Conservation (phyloP, 2,329 filamentous ascomycete species). For the Phoma sp. region DNA sequence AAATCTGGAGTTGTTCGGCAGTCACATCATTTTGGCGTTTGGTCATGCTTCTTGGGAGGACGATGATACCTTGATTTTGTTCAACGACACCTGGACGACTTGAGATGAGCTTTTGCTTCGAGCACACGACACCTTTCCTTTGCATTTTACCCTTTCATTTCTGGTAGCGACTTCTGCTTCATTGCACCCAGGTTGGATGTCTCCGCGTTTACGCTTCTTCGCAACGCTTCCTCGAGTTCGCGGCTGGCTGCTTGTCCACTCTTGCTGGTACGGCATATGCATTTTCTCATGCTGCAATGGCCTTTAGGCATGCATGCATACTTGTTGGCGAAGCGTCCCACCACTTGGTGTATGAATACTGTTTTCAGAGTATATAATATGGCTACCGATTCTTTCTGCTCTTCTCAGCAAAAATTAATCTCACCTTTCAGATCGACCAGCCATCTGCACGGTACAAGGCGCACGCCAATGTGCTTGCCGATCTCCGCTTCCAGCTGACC, state of each 20-base stretch:
- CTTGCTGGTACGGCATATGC: not conserved
- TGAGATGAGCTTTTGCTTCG: conserved; percentile 10
- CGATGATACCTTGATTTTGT: conserved; percentile 42
- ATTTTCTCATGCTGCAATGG: conserved; percentile 2
- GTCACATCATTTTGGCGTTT: conserved; percentile 37
- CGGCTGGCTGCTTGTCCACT: conserved; percentile 8
- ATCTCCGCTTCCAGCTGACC: conserved; percentile 2
- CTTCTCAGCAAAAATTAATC: not conserved
- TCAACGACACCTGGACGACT: conserved; percentile 17
- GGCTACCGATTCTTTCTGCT: conserved; percentile 6
- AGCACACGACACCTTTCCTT: conserved; percentile 3
- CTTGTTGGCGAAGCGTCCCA: conserved; percentile 21
- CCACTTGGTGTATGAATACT: conserved; percentile 21
- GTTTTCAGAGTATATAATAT: conserved; percentile 30
- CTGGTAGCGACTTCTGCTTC: not conserved
- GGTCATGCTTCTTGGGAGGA: conserved; percentile 31
- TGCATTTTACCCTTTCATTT: conserved; percentile 1
- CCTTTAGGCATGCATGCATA: conserved; percentile 12
- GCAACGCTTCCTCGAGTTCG: conserved; percentile 1
- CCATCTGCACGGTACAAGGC: not conserved
- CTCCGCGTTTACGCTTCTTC: conserved; percentile 14
- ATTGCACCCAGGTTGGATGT: conserved; percentile 8
- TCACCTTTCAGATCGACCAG: not conserved
- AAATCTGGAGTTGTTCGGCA: conserved; percentile 36
- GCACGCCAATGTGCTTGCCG: conserved; percentile 3